Evolutionary conservation across 2,329 filamentous ascomycete species (phyloP), one percentile per base, ranked within the genome.

Genomic region (Lecanicillium sp.): DNA sequence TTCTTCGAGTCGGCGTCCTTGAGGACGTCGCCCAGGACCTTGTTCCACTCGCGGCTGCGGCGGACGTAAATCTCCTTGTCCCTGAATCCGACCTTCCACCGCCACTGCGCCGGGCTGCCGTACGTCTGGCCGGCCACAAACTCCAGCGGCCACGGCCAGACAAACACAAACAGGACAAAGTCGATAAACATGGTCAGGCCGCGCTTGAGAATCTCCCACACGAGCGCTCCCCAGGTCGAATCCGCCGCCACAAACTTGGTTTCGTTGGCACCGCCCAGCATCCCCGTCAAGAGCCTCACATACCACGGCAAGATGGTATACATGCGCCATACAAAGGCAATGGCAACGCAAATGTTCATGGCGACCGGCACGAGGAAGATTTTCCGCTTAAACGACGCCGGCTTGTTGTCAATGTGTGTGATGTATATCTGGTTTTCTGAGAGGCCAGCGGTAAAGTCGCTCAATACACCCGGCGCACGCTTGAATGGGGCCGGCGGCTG

Each of bases 21-120:
- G 43, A 78, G 63, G 35, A 79, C 66, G 39, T 80, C 71, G 14
- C 64, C 59, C 36, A 84, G 68, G 14, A 68, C 63, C 17, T 66
- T 61, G 46, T 81, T 81, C 86, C 87, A 94, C 39, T 72, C 72
- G 42, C 82, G 72, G 56, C 84, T 89, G 41, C 82, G 76, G 18
- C 89, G 75, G 25, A 95, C 83, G 45, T 94, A 81, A 35, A 95
- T 72, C 66, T 96, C 90, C 47, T 77, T 71, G 33, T 81, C 71
- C n/a, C 75, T 71, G 59, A 95, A 95, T 6, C 89, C 87, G 27
- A 89, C 63, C 20, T 59, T 69, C 61, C 76, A 77, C 35, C 89
- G 78, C 87, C 89, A 96, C 29, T 63, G 58, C 28, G 80, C 66
- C 1, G 88, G 87, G 46, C 64, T 84, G 52, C 66, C 72, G 48